Conservation (phyloP, 495 filamentous ascomycete genomes). For the Xylaria venustula region DNA sequence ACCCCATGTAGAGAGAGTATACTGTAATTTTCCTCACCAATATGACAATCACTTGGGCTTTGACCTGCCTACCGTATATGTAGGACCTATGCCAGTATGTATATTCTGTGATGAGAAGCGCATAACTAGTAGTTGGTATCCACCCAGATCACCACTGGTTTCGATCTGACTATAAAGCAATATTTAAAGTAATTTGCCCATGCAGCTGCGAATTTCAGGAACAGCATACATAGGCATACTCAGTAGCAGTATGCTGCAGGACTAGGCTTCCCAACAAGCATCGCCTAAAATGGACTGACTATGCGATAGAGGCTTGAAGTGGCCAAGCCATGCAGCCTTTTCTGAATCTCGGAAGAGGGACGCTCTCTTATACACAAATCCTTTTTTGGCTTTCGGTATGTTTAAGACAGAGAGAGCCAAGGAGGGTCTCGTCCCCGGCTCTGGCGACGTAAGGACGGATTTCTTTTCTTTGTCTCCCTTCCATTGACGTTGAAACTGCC, state of each 20-base stretch:
- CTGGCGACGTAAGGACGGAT: background rate
- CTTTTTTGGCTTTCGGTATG: background rate
- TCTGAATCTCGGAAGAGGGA: conserved; percentile 13
- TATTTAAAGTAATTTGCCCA: conserved; percentile 12
- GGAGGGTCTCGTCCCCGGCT: background rate
- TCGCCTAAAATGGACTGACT: background rate
- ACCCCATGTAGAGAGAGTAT: background rate
- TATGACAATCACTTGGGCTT: conserved; percentile 3
- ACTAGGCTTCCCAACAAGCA: conserved; percentile 9
- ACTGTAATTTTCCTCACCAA: background rate
- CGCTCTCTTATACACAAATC: background rate
- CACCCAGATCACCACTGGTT: background rate
- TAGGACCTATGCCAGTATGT: no score
- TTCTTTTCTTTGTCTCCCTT: conserved; percentile 4
- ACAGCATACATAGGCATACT: background rate
- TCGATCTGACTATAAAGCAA: conserved; percentile 5
- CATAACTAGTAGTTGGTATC: conserved; percentile 7
- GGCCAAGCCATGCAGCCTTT: conserved; percentile 36
- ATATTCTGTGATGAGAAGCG: conserved; percentile 7
- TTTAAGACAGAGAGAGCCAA: background rate
- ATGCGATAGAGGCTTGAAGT: conserved; percentile 16
- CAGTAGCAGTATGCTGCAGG: background rate
- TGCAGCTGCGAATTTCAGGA: conserved; percentile 9
- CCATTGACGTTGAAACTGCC: conserved; percentile 13
- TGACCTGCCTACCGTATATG: conserved; percentile 5